phyloP scores from a whole-genome alignment of 139 green algal genomes.

The Chlamydomonas sp. region DNA sequence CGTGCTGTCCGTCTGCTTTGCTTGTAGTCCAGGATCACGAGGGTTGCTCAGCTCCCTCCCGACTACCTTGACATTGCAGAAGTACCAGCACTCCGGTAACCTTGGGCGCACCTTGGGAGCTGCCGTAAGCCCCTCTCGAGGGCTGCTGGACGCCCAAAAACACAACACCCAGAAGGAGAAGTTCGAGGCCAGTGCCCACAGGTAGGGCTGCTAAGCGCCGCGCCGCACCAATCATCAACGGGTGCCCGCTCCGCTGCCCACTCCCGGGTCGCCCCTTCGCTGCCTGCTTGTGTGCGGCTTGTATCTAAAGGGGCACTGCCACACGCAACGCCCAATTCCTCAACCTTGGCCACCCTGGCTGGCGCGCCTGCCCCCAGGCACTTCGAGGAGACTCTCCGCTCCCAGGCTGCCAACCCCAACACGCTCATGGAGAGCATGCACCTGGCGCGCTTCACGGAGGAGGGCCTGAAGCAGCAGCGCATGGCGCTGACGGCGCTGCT shows the following conservation, averaged over 20 bases:
- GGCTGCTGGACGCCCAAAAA: slow-evolving; percentile 63
- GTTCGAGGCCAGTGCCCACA: slow-evolving; percentile 49
- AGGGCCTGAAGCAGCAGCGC: slow-evolving; percentile 39
- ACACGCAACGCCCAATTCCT: too few relatives aligned
- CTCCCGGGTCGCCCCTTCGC: neutral
- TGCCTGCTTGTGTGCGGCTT: too few relatives aligned
- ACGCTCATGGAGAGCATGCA: slow-evolving; percentile 67
- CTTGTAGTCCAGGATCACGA: too few relatives aligned
- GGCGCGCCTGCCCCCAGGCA: slow-evolving; percentile 39
- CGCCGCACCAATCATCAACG: neutral
- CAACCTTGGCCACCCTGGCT: neutral
- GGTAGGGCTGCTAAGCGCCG: slow-evolving; percentile 24
- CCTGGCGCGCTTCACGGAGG: slow-evolving; percentile 60
- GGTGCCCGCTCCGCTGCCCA: too few relatives aligned
- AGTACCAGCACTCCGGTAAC: slow-evolving; percentile 52
- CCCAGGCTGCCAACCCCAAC: slow-evolving; percentile 61
- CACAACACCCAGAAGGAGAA: slow-evolving; percentile 54
- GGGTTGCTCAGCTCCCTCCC: too few relatives aligned
- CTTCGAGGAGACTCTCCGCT: slow-evolving; percentile 73
- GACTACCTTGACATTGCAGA: slow-evolving; percentile 32
- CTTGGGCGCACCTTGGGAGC: slow-evolving; percentile 52
- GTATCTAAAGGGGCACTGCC: too few relatives aligned
- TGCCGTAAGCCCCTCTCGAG: slow-evolving; percentile 47
- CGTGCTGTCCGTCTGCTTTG: neutral
- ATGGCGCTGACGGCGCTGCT: neutral